Percentiles rank a stretch among this genome's conserved stretches.
Evolutionary conservation across 106 monocot species (phyloP).

Genomic region (Xerophyta viscosa): DNA sequence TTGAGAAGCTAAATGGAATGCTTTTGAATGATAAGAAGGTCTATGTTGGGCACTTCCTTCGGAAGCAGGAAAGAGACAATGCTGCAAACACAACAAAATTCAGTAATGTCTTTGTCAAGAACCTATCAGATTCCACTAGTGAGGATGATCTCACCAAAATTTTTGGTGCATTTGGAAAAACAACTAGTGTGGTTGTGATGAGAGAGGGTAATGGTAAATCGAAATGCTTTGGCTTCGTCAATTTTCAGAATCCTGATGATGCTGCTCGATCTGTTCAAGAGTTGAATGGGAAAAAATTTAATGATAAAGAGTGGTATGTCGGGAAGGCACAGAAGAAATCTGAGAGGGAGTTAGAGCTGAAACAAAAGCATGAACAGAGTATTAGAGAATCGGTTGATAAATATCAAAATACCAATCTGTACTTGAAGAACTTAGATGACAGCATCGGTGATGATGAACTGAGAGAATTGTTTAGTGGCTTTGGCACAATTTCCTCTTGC

Average conservation of each 20-base stretch:
- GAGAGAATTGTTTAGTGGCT: constrained; percentile 56
- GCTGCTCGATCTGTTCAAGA: constrained; percentile 70
- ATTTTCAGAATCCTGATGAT: constrained; percentile 81
- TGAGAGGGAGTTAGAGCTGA: constrained; percentile 77
- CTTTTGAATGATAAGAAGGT: constrained; percentile 82
- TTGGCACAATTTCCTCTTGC: constrained; percentile 78
- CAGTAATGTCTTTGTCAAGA: constrained; percentile 94
- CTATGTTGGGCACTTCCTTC: constrained; percentile 80
- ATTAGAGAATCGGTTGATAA: constrained; percentile 51
- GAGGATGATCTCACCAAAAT: constrained; percentile 51
- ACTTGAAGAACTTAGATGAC: constrained; percentile 89
- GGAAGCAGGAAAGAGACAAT: constrained; percentile 82
- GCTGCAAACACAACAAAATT: constrained; percentile 32
- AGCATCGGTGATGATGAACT: constrained; percentile 66
- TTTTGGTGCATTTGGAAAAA: constrained; percentile 72
- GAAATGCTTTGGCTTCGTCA: constrained; percentile 90
- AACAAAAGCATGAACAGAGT: constrained; percentile 57
- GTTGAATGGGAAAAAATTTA: constrained; percentile 79
- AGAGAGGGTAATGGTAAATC: constrained; percentile 78
- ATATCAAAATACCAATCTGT: constrained; percentile 63
- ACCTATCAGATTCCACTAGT: constrained; percentile 61
- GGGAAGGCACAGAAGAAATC: constrained; percentile 90
- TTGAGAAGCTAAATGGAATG: constrained; percentile 88
- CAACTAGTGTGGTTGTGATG: constrained; percentile 84
- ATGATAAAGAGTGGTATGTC: constrained; percentile 90